These are phyloP conservation scores for Bertia moriformis DNA, from an alignment of 2,329 filamentous ascomycete genomes.

Conservation along the genomic window DNA sequence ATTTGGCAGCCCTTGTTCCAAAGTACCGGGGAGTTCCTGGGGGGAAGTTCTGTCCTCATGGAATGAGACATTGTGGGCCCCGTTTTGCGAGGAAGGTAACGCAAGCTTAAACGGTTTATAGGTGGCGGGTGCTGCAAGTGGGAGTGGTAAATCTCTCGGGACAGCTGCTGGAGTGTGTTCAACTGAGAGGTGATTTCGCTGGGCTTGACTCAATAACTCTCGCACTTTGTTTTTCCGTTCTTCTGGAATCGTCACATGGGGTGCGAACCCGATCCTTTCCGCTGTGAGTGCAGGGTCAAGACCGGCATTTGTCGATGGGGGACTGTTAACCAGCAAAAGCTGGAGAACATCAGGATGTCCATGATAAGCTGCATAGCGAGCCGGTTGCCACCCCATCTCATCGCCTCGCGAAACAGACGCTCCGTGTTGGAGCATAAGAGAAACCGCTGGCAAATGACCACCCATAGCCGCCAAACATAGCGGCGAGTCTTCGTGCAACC, in stretches of 20 bases:
- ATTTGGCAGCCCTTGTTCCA: constrained; percentile 11
- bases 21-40: constrained; percentile 10
- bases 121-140: no score
- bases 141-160: neutral
- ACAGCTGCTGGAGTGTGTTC: neutral
- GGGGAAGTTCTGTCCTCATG: no score
- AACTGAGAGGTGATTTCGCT: neutral
- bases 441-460: constrained; percentile 15
- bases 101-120: no score
- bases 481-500: constrained; percentile 17
- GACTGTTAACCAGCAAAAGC: constrained; percentile 12
- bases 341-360: constrained; percentile 17
- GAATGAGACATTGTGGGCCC: no score
- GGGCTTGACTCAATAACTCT: neutral
- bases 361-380: constrained; percentile 19
- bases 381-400: constrained; percentile 18
- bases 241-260: neutral
- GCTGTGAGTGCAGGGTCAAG: neutral
- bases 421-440: constrained; percentile 14
- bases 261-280: neutral
- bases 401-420: constrained; percentile 17
- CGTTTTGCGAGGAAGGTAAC: no score
- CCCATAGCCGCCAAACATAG: constrained; percentile 18
- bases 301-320: neutral
- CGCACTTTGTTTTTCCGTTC: neutral